Evolutionary conservation across 768 basidiomycete species (phyloP), one percentile per base, ranked within the genome.

Genomic region (Rhodotorula paludigena): DNA sequence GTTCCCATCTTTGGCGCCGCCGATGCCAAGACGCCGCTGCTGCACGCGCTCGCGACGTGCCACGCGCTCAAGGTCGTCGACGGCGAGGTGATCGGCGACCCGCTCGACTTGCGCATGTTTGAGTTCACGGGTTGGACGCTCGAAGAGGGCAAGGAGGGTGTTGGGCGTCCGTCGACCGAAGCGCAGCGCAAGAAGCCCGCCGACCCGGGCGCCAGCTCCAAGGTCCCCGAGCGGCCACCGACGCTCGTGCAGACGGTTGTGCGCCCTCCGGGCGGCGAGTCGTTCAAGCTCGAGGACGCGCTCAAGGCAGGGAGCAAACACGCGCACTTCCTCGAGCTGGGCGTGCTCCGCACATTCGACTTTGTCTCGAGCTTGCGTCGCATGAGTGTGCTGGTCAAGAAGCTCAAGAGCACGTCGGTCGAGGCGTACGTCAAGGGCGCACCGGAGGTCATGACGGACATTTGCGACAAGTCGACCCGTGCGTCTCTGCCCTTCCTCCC

Each of bases 381-480:
- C 58, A 99, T 99, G 94, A 96, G 93, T 70, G 96, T 99, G 35
- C 85, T 99, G 59, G 94, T 97, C 74, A 99, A 97, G 78, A 83
- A 91, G 58, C 83, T 99, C 60, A 96, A 89, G 78, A 93, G 93
- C 72, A 85, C 80, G 60, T 91, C 89, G 77, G 97, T 99, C 92
- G 96, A 99, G 77, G 83, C 97, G 18, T 98, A 98, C 76, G 92
- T 93, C 74, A 99, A 99, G 77, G 96, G 96, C n/a, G 96, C 96
- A 3, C 96, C 96, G 0, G 96, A 99, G 78, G 91, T 97, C 63
- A 98, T 99, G 93, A 78, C 80, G 12, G 92, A 93, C 48, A 97
- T 99, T 63, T 99, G 96, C 77, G 89, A 92, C 61, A 86, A 83
- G 68, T 85, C 88, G 58, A 89, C 93, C n/a, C 87, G 94, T 98